Evolutionary conservation across 148 eudicot genomes (phyloP), one percentile per base, ranked within the genome.

Genomic region (Talinum fruticosum): DNA sequence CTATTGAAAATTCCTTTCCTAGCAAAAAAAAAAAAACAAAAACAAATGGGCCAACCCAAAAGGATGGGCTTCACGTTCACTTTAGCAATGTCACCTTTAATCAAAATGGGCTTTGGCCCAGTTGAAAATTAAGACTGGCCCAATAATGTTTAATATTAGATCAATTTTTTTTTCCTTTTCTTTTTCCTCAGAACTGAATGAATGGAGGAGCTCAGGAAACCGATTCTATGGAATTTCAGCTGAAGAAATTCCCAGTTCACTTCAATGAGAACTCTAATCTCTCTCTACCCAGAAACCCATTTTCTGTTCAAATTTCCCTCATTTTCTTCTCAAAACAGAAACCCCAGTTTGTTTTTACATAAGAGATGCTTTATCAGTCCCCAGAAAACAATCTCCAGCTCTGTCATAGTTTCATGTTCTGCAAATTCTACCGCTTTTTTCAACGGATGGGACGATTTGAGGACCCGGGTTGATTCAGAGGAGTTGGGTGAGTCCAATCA

Each of bases 391-490:
- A 82, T 75, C 64, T 79, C 37, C 64, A 79, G 66, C 71, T 70
- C 81, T 32, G 19, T 84, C 67, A 66, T 79, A 73, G 67, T 86
- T 64, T 77, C 88, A 24, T 53, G 84, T 86, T 74, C 78, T 70
- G 65, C 80, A 73, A 82, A 78, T 66, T 68, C 84, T 16, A 76
- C 51, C 2, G 69, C 65, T 36, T 75, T 59, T 34, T 91, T 66
- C 79, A 85, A 87, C 79, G 98, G 98, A 0, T 95, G 98, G 98
- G 97, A 87, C 36, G 88, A 92, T 38, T 70, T 82, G 73, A 81
- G 83, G 34, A 75, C 69, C 83, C 75, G 64, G 75, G 84, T 78
- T 66, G 80, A 82, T 66, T 81, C 90, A 33, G 71, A 66, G 45
- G 78, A 81, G 49, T 76, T 88, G 57, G 87, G 89, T 87, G 92